Conservation (phyloP, 2,329 filamentous ascomycete genomes). For the Calonectria pseudoturangicola region DNA sequence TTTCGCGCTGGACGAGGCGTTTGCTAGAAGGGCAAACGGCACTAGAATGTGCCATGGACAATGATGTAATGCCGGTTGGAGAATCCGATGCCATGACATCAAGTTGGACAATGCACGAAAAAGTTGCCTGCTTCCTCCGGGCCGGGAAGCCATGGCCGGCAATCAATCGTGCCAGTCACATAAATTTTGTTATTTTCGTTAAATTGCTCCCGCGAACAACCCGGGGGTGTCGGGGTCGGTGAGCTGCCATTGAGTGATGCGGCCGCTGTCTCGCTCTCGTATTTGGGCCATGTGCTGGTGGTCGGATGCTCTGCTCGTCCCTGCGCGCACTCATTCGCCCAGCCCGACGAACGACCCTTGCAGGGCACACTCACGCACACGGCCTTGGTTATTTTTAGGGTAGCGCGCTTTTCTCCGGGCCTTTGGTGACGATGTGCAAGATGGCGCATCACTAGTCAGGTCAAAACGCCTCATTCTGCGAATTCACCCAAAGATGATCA, state of each 20-base stretch:
- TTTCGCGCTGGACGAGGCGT: background rate
- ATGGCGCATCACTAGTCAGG: conserved; percentile 2
- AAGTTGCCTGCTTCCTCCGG: background rate
- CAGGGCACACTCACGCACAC: background rate
- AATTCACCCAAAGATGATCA: conserved; percentile 15
- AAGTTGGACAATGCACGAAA: background rate
- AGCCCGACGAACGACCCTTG: conserved; percentile 3
- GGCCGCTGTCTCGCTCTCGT: conserved; percentile 11
- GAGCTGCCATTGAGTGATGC: background rate
- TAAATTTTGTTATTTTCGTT: conserved; percentile 2
- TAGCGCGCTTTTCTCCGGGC: background rate
- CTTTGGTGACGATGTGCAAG: conserved; percentile 11
- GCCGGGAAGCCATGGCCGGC: background rate
- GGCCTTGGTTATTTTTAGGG: conserved; percentile 26
- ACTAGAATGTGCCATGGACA: background rate
- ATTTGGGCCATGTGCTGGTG: background rate
- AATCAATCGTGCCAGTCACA: background rate
- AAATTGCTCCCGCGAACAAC: conserved; percentile 1
- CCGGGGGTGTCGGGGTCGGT: conserved; percentile 16
- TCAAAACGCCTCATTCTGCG: conserved; percentile 4
- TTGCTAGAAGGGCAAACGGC: background rate
- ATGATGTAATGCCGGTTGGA: background rate
- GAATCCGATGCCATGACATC: conserved; percentile 8
- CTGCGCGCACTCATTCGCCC: conserved; percentile 8
- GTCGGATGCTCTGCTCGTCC: conserved; percentile 10